Evolutionary conservation across 2,329 filamentous ascomycete species (phyloP), one percentile per base, ranked within the genome.

Genomic region (Paradendryphiella salina): DNA sequence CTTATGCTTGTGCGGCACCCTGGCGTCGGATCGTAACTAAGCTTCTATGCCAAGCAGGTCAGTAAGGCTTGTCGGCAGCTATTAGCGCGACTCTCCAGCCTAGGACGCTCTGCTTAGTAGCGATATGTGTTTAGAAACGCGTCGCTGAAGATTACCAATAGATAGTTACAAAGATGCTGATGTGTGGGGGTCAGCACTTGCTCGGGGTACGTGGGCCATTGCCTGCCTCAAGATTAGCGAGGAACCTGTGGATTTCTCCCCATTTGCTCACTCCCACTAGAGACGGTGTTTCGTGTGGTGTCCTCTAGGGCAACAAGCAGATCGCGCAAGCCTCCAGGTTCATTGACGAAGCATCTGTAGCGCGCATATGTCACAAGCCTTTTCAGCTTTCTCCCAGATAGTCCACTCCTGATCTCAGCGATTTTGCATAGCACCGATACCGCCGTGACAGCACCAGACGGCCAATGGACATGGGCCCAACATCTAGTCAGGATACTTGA

Each of bases 1-100:
- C 29, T 50, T 45, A 46, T 36, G 40, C 34, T 37, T 28, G 13
- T 29, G 44, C 32, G 18, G 33, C 28, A 42, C 41, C 39, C 44
- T 33, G 41, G 46, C 41, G 44, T 50, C 42, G 37, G 46, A 56
- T 53, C 38, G 29, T 29, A 21, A 50, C 56, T 61, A 67, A 67
- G 64, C 63, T 60, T 67, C 58, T 11, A 17, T 39, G 64, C 64
- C 63, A 66, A 67, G 63, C 34, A 38, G 23, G 21, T 21, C 46
- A 39, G 17, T 36, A 61, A 65, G 56, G 64, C 64, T 67, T 67
- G 46, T 63, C 37, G 46, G 15, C 35, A 33, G 36, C 23, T 32
- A 29, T 46, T 55, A 23, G 52, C 52, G 48, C 40, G 40, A 44
- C 39, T 38, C 26, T n/a, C 5, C 14, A 20, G 20, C 33, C 17